phyloP scores from a whole-genome alignment of 2,329 filamentous ascomycete genomes.

The Aspergillaceae sp. region DNA sequence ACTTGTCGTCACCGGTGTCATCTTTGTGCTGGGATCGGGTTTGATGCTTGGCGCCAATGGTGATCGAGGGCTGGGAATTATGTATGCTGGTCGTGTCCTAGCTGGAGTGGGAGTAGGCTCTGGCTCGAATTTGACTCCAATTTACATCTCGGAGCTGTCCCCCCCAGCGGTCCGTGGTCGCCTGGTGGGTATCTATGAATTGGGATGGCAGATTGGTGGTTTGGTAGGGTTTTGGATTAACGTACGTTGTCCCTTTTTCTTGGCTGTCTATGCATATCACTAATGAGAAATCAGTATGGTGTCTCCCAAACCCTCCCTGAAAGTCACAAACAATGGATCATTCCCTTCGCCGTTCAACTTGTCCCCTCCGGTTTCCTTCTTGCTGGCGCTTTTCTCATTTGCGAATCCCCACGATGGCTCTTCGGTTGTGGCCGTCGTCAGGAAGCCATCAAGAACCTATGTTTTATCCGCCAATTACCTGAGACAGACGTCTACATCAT shows the following conservation, averaged over 20 bases:
- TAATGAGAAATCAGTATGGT: slow-evolving; percentile 38
- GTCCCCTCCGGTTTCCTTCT: slow-evolving; percentile 33
- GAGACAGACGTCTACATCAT: slow-evolving; percentile 52
- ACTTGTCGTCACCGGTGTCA: slow-evolving; percentile 49
- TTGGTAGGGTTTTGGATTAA: slow-evolving; percentile 46
- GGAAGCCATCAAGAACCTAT: slow-evolving; percentile 50
- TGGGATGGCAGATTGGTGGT: slow-evolving; percentile 48
- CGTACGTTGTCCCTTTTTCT: slow-evolving; percentile 14
- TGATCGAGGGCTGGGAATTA: slow-evolving; percentile 53
- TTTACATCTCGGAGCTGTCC: slow-evolving; percentile 52
- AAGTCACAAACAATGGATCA: slow-evolving; percentile 24
- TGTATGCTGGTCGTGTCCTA: slow-evolving; percentile 50
- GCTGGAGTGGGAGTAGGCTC: slow-evolving; percentile 51
- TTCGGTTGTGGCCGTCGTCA: slow-evolving; percentile 60
- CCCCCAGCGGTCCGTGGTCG: slow-evolving; percentile 52
- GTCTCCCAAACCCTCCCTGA: slow-evolving; percentile 29
- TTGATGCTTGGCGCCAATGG: slow-evolving; percentile 61
- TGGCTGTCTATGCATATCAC: slow-evolving; percentile 8
- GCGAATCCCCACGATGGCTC: slow-evolving; percentile 58
- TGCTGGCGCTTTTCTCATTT: slow-evolving; percentile 51
- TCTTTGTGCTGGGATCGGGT: slow-evolving; percentile 64
- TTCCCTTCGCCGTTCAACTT: slow-evolving; percentile 26
- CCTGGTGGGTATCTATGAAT: slow-evolving; percentile 50
- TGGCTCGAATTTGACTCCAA: slow-evolving; percentile 50
- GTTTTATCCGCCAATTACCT: slow-evolving; percentile 35